Conservation (phyloP, 345 rosid genomes). For the Excoecaria agallocha region DNA sequence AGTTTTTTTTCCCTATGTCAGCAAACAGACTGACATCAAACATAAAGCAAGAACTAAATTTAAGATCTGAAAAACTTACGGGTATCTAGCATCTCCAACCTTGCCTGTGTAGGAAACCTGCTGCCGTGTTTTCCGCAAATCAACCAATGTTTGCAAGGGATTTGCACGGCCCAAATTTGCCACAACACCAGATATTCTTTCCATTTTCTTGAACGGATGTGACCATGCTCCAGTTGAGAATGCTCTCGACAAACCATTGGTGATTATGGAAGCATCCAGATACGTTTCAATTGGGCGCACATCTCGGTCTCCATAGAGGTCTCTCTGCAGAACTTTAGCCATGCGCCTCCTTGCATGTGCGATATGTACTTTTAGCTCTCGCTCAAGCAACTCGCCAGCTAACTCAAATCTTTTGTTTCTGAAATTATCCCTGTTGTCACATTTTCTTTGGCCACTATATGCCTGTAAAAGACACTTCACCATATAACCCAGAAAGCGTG, state of each 20-base stretch:
- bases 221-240: slow-evolving; percentile 99
- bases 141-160: slow-evolving; percentile 79
- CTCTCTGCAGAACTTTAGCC: slow-evolving; percentile 69
- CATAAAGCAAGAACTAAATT: not conserved
- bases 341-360: slow-evolving; percentile 68
- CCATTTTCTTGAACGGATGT: slow-evolving; percentile 75
- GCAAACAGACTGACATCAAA: too few relatives aligned
- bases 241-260: slow-evolving; percentile 87
- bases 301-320: slow-evolving; percentile 63
- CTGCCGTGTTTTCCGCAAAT: slow-evolving; percentile 78
- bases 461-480: slow-evolving; percentile 76
- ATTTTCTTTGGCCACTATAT: slow-evolving; percentile 62
- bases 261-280: slow-evolving; percentile 82
- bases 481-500: slow-evolving; percentile 87
- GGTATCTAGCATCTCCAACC: slow-evolving; percentile 97
- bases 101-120: slow-evolving; percentile 87
- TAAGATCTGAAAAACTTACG: slow-evolving; percentile 52
- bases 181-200: slow-evolving; percentile 89
- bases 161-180: slow-evolving; percentile 83
- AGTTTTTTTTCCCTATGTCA: too few relatives aligned
- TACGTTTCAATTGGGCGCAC: slow-evolving; percentile 67
- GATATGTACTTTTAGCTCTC: slow-evolving; percentile 77
- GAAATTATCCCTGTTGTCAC: slow-evolving; percentile 79
- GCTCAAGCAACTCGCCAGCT: slow-evolving; percentile 81
- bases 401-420: slow-evolving; percentile 84